Evolutionary conservation across 1,284 basidiomycete genomes (phyloP).

Genomic region (Coniferiporia sulphurascens): DNA sequence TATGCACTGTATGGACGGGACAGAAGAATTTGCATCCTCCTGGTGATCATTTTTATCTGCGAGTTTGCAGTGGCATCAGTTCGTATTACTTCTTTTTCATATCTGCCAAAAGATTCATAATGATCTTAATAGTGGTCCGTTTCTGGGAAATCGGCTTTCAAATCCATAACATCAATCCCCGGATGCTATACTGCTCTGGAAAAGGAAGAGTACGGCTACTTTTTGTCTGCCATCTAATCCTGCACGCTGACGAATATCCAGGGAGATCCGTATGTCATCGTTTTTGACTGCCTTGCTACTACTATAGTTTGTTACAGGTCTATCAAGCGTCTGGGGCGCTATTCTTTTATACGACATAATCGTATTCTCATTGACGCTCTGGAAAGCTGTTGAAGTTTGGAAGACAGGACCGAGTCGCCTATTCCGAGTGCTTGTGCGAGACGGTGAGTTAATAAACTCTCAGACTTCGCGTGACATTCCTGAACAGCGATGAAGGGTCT

Average conservation of each 20-base stretch:
- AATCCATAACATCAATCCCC: slow-evolving; percentile 3
- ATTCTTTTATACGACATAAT: slow-evolving; percentile 37
- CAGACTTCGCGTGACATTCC: neutral
- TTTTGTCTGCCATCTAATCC: neutral
- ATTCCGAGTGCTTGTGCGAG: slow-evolving; percentile 12
- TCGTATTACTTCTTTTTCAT: neutral
- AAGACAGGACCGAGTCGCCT: slow-evolving; percentile 6
- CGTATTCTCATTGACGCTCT: slow-evolving; percentile 39
- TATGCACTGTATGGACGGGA: slow-evolving; percentile 15
- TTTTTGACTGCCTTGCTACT: neutral
- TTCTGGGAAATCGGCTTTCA: neutral
- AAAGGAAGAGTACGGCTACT: neutral
- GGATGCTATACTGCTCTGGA: slow-evolving; percentile 7
- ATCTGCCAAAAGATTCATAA: neutral
- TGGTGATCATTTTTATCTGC: slow-evolving; percentile 6
- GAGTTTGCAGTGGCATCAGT: neutral
- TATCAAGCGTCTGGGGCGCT: slow-evolving; percentile 33
- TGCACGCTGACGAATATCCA: neutral
- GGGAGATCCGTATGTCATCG: neutral
- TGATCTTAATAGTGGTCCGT: slow-evolving; percentile 4
- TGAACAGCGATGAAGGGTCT: slow-evolving; percentile 4
- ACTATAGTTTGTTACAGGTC: slow-evolving; percentile 21
- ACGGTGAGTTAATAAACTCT: slow-evolving; percentile 6
- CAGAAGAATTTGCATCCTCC: neutral
- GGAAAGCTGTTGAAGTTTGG: slow-evolving; percentile 31